These are phyloP conservation scores for Candida maltosa DNA, from an alignment of 805 yeast species.

Conservation along the genomic window DNA sequence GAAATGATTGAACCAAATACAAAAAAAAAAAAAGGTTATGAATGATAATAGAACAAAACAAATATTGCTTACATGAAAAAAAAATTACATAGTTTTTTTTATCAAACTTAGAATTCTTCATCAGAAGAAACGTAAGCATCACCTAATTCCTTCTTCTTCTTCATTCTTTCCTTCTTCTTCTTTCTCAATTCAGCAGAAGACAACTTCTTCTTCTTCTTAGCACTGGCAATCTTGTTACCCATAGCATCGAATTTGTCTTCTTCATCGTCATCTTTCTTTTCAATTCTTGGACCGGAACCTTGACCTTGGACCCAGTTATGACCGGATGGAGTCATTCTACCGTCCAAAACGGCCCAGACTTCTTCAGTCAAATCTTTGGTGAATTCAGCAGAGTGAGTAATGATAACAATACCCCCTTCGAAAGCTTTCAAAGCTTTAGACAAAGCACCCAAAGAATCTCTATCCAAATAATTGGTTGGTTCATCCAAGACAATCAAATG, in stretches of 20 bases:
- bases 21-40: slow-evolving; percentile 4
- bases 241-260: slow-evolving; percentile 99
- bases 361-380: slow-evolving; percentile 99
- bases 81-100: neutral
- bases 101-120: slow-evolving; percentile 37
- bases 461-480: slow-evolving; percentile 98
- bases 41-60: neutral
- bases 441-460: slow-evolving; percentile 99
- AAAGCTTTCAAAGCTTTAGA: slow-evolving; percentile 98
- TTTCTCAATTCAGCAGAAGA: slow-evolving; percentile 99
- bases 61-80: neutral
- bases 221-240: slow-evolving; percentile 99
- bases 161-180: slow-evolving; percentile 99
- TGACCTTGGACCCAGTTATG: slow-evolving; percentile 99
- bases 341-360: slow-evolving; percentile 99
- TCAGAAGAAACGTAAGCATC: slow-evolving; percentile 95
- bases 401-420: slow-evolving; percentile 99
- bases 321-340: slow-evolving; percentile 99
- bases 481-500: slow-evolving; percentile 98
- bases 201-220: slow-evolving; percentile 95
- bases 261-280: slow-evolving; percentile 94
- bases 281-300: slow-evolving; percentile 99
- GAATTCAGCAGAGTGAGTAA: slow-evolving; percentile 99
- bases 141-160: slow-evolving; percentile 99
- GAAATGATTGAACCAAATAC: too few species aligned